Base-by-base conservation (phyloP, 495 filamentous ascomycete species). In the Jackrogersella minutella region DNA sequence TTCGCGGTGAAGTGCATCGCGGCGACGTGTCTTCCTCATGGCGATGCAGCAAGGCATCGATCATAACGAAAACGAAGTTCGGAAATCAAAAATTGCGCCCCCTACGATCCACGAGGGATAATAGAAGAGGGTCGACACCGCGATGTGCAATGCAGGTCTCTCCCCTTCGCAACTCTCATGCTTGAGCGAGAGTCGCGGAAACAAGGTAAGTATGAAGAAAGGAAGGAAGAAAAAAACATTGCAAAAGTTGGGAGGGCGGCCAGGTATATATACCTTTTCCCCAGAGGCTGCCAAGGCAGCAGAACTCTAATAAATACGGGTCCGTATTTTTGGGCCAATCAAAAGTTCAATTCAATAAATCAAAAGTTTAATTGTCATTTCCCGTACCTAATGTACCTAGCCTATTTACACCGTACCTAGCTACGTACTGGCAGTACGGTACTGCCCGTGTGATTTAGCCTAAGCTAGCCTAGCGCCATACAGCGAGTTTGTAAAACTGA, bases 241-340 rank as follows among this genome's bases (percentile, higher is more conserved):
- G 33, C 26, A n/a, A 36, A 36, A 36, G 33, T 36, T 36, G 33
- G 11, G 33, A n/a, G 33, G 11, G 33, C 2, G 11, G 33, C 33
- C 8, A 30, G 26, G 26, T 30, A 30, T 30, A 30, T 30, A 30
- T 30, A 30, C 3, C 3, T 30, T 30, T 30, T 30, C 51, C 6
- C 8, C 10, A 21, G 22, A 61, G 36, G 50, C 49, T 47, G 47
- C 37, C 3, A 65, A 47, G 8, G 39, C 19, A 51, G 34, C 51
- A 58, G 50, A 63, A 52, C 50, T 62, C 14, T 34, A 6, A 36
- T 24, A 14, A 16, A 40, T 2, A 40, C 0, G 13, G 11, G 13
- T 39, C 11, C 5, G 14, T 14, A 40, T n/a, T 30, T 11, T n/a
- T 31, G 13, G 14, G 26, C 44, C 2, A 31, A 2, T 39, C 33